Evolutionary conservation across 495 filamentous ascomycete genomes (phyloP).

Genomic region (Daldinia caldariorum): DNA sequence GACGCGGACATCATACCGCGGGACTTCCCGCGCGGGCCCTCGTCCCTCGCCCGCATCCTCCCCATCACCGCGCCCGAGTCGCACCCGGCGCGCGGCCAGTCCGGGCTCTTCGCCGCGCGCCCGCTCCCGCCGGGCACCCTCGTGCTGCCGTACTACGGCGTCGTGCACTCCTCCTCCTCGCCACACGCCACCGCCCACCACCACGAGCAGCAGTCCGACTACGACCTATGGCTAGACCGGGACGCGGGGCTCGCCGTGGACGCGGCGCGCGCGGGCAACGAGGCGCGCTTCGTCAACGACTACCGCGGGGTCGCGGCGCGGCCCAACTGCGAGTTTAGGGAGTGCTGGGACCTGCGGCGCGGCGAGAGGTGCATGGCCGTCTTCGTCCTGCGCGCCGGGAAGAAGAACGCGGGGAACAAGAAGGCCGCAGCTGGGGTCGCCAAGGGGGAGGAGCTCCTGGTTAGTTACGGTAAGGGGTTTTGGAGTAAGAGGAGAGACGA

Average conservation of each 20-base stretch:
- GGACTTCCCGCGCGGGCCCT: constrained; percentile 55
- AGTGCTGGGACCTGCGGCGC: constrained; percentile 58
- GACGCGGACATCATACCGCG: constrained; percentile 31
- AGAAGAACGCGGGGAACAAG: too few relatives aligned
- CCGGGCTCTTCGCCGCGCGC: constrained; percentile 70
- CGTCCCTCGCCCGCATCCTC: constrained; percentile 61
- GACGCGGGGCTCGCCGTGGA: constrained; percentile 70
- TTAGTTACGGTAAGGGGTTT: constrained; percentile 75
- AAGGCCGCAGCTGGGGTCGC: constrained; percentile 57
- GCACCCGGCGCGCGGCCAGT: constrained; percentile 72
- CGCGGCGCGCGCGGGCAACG: constrained; percentile 69
- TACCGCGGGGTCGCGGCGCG: constrained; percentile 68
- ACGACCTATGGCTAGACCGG: constrained; percentile 72
- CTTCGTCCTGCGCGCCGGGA: constrained; percentile 66
- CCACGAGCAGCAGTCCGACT: constrained; percentile 67
- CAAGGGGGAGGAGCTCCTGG: constrained; percentile 69
- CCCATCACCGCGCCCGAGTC: constrained; percentile 58
- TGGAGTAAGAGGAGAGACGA: constrained; percentile 59
- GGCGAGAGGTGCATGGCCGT: constrained; percentile 67
- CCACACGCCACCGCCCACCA: constrained; percentile 50
- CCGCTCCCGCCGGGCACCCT: constrained; percentile 65
- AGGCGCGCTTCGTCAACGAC: constrained; percentile 78
- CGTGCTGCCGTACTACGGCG: constrained; percentile 73
- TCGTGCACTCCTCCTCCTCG: constrained; percentile 60
- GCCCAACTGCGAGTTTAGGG: constrained; percentile 71